Percentiles rank a stretch among this genome's conserved stretches.
phyloP scores from a whole-genome alignment of 2,329 filamentous ascomycete species.

The Chaetomiaceae sp. region DNA sequence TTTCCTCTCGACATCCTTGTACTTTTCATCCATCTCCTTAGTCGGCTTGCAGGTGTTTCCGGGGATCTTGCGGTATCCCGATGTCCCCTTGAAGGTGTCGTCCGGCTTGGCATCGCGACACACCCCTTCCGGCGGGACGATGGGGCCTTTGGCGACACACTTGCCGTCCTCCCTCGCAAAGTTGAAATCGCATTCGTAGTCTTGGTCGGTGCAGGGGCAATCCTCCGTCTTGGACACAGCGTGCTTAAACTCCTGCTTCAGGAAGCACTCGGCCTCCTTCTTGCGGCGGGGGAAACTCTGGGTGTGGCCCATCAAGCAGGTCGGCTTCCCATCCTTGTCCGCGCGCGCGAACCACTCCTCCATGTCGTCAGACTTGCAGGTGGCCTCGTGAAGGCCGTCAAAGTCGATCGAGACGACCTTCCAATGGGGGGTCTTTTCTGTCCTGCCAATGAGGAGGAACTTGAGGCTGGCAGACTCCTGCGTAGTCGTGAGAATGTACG shows the following conservation, averaged over 20 bases:
- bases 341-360: slow-evolving; percentile 84
- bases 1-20: slow-evolving; percentile 67
- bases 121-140: slow-evolving; percentile 64
- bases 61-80: slow-evolving; percentile 88
- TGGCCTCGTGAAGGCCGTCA: slow-evolving; percentile 69
- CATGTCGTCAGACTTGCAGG: slow-evolving; percentile 74
- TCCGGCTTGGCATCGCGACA: slow-evolving; percentile 63
- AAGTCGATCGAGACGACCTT: slow-evolving; percentile 79
- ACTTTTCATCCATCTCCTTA: slow-evolving; percentile 59
- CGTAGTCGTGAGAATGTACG: slow-evolving; percentile 75
- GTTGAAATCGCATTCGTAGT: slow-evolving; percentile 97
- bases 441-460: slow-evolving; percentile 71
- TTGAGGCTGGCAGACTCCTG: slow-evolving; percentile 90
- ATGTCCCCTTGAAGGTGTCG: slow-evolving; percentile 76
- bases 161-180: slow-evolving; percentile 66
- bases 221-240: slow-evolving; percentile 63
- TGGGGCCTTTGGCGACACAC: slow-evolving; percentile 61
- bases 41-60: slow-evolving; percentile 66
- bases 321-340: slow-evolving; percentile 73
- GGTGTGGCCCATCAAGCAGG: slow-evolving; percentile 93
- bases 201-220: slow-evolving; percentile 76
- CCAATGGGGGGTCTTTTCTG: slow-evolving; percentile 49
- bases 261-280: slow-evolving; percentile 81
- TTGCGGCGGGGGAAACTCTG: slow-evolving; percentile 84
- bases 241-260: slow-evolving; percentile 80